Conservation (phyloP, 169 alveolate genomes). For the Theileria orientalis region DNA sequence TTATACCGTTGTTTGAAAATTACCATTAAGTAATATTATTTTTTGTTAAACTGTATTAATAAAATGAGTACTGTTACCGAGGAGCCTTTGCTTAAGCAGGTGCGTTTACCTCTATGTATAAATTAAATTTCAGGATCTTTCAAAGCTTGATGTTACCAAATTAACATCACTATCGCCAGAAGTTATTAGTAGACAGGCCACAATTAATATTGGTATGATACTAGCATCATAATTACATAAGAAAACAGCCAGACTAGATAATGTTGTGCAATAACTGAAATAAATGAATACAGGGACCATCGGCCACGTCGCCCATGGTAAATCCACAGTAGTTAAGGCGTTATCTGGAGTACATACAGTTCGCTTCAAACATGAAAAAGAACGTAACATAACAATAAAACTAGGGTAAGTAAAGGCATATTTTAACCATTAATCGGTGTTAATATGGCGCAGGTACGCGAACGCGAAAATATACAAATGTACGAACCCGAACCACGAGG, state of each 20-base stretch:
- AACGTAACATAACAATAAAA: slow-evolving; percentile 96
- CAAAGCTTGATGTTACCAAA: slow-evolving; percentile 82
- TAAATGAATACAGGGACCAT: slow-evolving; percentile 88
- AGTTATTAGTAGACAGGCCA: slow-evolving; percentile 98
- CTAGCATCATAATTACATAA: neutral
- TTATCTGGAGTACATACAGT: slow-evolving; percentile 97
- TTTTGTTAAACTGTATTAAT: neutral
- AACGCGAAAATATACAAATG: slow-evolving; percentile 98
- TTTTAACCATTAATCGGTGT: neutral
- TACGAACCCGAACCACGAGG: slow-evolving; percentile 92
- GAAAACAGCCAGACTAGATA: neutral
- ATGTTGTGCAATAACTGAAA: neutral
- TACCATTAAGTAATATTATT: too few relatives aligned
- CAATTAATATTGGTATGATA: slow-evolving; percentile 83
- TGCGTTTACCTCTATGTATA: neutral
- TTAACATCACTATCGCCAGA: slow-evolving; percentile 97
- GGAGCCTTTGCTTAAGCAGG: slow-evolving; percentile 10
- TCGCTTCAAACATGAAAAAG: slow-evolving; percentile 91
- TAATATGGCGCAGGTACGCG: slow-evolving; percentile 83
- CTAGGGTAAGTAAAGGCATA: slow-evolving; percentile 80
- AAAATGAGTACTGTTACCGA: neutral
- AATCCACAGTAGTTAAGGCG: slow-evolving; percentile 97
- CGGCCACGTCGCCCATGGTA: slow-evolving; percentile 99
- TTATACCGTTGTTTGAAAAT: neutral
- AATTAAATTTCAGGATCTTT: slow-evolving; percentile 73